Conservation (phyloP, 495 filamentous ascomycete genomes). For the Neurospora tetrasperma region DNA sequence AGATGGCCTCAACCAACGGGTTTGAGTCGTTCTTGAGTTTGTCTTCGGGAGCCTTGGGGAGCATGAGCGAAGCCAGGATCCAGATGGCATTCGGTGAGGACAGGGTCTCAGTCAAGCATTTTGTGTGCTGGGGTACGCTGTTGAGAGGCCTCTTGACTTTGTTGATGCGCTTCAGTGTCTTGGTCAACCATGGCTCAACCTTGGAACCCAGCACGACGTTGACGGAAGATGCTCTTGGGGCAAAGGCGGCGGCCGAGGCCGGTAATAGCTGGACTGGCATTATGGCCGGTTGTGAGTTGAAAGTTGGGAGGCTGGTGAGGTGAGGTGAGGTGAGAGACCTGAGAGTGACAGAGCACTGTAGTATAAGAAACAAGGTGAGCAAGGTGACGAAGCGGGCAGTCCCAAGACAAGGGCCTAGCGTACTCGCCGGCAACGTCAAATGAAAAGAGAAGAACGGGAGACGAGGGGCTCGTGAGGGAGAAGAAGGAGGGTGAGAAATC, state of each 20-base stretch:
- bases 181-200: constrained; percentile 96
- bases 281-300: constrained; percentile 27
- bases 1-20: constrained; percentile 79
- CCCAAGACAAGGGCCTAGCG: constrained; percentile 50
- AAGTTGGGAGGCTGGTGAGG: constrained; percentile 9
- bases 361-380: constrained; percentile 37
- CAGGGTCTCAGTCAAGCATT: constrained; percentile 93
- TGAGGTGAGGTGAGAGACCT: constrained; percentile 9
- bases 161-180: constrained; percentile 94
- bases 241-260: constrained; percentile 92
- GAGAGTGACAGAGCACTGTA: constrained; percentile 38
- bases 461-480: constrained; percentile 36
- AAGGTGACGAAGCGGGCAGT: constrained; percentile 45
- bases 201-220: constrained; percentile 90
- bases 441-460: constrained; percentile 40
- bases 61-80: constrained; percentile 89
- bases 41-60: constrained; percentile 81
- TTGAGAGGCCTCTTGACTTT: constrained; percentile 95
- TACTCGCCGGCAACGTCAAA: constrained; percentile 42
- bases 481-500: constrained; percentile 38
- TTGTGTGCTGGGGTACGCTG: constrained; percentile 90
- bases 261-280: constrained; percentile 93
- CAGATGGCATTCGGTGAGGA: constrained; percentile 89
- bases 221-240: constrained; percentile 78
- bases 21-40: constrained; percentile 80